Conservation (phyloP, 768 basidiomycete species). For the Baorangia bicolor region DNA sequence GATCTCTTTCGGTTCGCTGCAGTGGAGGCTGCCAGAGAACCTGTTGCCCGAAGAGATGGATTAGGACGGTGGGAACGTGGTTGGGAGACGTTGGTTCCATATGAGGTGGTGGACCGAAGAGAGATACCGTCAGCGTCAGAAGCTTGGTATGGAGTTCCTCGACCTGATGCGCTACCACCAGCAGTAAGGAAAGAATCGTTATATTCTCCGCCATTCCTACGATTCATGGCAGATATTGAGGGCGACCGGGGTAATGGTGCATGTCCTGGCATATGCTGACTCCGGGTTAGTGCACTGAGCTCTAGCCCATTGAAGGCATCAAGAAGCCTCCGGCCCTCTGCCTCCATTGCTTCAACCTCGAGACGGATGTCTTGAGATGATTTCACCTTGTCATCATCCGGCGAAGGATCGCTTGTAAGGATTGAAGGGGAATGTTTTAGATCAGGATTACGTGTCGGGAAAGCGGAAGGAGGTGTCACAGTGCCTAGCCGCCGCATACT, state of each 20-base stretch:
- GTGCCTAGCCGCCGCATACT: constrained; percentile 45
- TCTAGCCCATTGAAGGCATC: constrained; percentile 83
- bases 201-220: constrained; percentile 27
- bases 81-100: constrained; percentile 47
- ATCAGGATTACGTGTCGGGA: constrained; percentile 35
- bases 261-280: constrained; percentile 24
- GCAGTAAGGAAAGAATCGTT: constrained; percentile 25
- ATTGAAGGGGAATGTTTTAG: constrained; percentile 36
- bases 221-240: constrained; percentile 27
- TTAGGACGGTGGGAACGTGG: constrained; percentile 46
- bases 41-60: constrained; percentile 36
- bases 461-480: constrained; percentile 58
- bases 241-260: constrained; percentile 29
- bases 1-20: constrained; percentile 56
- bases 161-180: constrained; percentile 27
- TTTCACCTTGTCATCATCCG: constrained; percentile 55
- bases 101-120: constrained; percentile 53
- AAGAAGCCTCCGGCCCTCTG: constrained; percentile 66
- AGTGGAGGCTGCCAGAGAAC: constrained; percentile 24
- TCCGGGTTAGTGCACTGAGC: constrained; percentile 57
- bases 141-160: constrained; percentile 30
- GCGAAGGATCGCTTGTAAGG: constrained; percentile 36
- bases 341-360: constrained; percentile 68
- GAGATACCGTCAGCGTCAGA: constrained; percentile 51
- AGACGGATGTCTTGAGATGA: constrained; percentile 62